phyloP scores from a whole-genome alignment of 495 filamentous ascomycete species.

The Ramalina peruviana region DNA sequence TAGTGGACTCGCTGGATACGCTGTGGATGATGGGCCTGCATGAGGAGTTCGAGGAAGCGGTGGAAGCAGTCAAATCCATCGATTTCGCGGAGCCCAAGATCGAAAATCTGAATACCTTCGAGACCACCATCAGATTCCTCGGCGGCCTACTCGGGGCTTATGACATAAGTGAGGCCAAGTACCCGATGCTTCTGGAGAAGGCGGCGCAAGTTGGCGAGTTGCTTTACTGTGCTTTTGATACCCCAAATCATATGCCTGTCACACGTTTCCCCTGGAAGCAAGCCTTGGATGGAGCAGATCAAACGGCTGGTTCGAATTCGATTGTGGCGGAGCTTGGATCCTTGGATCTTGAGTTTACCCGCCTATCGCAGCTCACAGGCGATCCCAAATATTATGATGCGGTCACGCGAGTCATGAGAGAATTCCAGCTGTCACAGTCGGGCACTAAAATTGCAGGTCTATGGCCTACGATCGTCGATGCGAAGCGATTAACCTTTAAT shows the following conservation, averaged over 20 bases:
- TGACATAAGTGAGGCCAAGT: slow-evolving; percentile 57
- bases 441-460: slow-evolving; percentile 61
- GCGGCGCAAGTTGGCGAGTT: slow-evolving; percentile 78
- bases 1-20: slow-evolving; percentile 49
- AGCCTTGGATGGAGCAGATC: slow-evolving; percentile 20
- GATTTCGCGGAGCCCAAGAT: slow-evolving; percentile 37
- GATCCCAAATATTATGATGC: slow-evolving; percentile 88
- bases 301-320: slow-evolving; percentile 28
- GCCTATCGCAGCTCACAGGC: slow-evolving; percentile 76
- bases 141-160: slow-evolving; percentile 74
- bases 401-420: slow-evolving; percentile 71
- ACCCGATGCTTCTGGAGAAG: slow-evolving; percentile 61
- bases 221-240: slow-evolving; percentile 85
- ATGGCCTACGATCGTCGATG: slow-evolving; percentile 70
- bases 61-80: slow-evolving; percentile 37
- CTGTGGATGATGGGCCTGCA: slow-evolving; percentile 49
- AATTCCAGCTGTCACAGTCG: slow-evolving; percentile 58
- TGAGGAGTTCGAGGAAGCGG: slow-evolving; percentile 44
- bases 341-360: slow-evolving; percentile 82
- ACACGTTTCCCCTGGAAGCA: slow-evolving; percentile 38
- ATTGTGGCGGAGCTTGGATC: slow-evolving; percentile 76
- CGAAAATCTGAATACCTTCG: slow-evolving; percentile 61
- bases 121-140: slow-evolving; percentile 79
- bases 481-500: slow-evolving; percentile 31
- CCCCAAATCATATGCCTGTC: slow-evolving; percentile 84